Evolutionary conservation across 805 yeast genomes (phyloP), one percentile per base, ranked within the genome.

Genomic region (Suhomyces tanzawaensis): DNA sequence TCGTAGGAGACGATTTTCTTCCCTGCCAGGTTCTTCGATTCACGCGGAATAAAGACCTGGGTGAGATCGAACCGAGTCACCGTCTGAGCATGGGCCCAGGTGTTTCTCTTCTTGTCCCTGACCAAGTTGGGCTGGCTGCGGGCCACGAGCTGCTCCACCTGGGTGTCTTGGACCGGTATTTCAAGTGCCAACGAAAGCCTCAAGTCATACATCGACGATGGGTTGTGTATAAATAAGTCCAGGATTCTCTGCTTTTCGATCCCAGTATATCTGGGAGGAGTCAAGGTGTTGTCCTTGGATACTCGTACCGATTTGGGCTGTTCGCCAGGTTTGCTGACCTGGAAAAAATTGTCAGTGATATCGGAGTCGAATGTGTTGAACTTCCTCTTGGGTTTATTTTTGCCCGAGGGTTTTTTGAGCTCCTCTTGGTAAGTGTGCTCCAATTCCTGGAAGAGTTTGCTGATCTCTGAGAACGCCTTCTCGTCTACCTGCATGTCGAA

Each of bases 181-280:
- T 89, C 97, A 19, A 85, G 60, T 26, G 87, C 78, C 46, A 90
- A 63, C 4, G 95, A 81, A 25, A 89, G 65, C 49, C 95, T 74
- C 48, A 82, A 69, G 61, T 89, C 97, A 55, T 81, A 82, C 60
- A 80, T 71, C 22, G 85, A 77, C 46, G 85, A 82, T 3, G 96
- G 96, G 38, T 83, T 74, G 52, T 77, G 81, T 15, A 89, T 69
- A 51, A 77, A 73, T 39, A 90, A 59, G 54, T 84, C 88, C 2
- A 87, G 76, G n/a, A 88, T 64, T 38, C 91, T 71, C 48, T 77
- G 75, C 54, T 89, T 89, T 43, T 79, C 80, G 36, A 89, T 84
- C 29, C 82, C 82, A 22, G 79, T 80, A 35, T 80, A 79, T 49
- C 95, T 70, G 7, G 82, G 81, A 0, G 93, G 85, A 37, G 71